phyloP scores from a whole-genome alignment of 192 early-diverging fungal species.

The Coemansia pectinata region DNA sequence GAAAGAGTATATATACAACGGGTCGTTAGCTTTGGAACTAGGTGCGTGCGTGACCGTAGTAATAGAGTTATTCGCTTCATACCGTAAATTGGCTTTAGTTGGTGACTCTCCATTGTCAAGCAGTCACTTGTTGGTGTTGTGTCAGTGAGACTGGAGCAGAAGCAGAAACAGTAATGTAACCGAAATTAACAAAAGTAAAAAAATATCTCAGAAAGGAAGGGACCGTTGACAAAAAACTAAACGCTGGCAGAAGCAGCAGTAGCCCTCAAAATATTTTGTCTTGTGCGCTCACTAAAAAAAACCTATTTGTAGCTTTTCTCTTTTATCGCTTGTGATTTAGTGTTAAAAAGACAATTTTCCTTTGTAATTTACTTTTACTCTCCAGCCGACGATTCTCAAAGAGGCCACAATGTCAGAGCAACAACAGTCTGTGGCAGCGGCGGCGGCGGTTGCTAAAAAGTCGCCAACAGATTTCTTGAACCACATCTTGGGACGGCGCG shows the following conservation, averaged over 20 bases:
- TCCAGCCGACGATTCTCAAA: background rate
- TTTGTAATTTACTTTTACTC: background rate
- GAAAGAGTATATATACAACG: background rate
- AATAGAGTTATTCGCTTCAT: background rate
- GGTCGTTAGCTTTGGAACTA: background rate
- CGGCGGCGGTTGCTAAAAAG: constrained; percentile 45
- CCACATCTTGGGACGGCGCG: constrained; percentile 77
- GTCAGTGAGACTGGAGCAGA: background rate
- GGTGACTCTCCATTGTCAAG: constrained; percentile 35
- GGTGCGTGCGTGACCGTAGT: background rate
- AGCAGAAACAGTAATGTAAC: background rate
- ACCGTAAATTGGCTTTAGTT: constrained; percentile 44
- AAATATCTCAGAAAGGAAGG: background rate
- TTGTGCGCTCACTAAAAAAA: background rate
- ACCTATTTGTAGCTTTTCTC: background rate
- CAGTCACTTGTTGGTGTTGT: background rate
- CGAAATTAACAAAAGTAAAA: background rate
- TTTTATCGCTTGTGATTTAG: background rate
- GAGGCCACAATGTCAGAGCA: constrained; percentile 11
- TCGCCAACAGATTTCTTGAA: constrained; percentile 89
- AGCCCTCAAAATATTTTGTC: background rate
- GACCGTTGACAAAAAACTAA: background rate
- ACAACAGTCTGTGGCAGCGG: constrained; percentile 5
- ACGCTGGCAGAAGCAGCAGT: background rate
- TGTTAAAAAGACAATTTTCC: background rate